These are phyloP conservation scores for Alternaria tenuissima DNA, from an alignment of 2,329 filamentous ascomycete genomes.

Conservation along the genomic window DNA sequence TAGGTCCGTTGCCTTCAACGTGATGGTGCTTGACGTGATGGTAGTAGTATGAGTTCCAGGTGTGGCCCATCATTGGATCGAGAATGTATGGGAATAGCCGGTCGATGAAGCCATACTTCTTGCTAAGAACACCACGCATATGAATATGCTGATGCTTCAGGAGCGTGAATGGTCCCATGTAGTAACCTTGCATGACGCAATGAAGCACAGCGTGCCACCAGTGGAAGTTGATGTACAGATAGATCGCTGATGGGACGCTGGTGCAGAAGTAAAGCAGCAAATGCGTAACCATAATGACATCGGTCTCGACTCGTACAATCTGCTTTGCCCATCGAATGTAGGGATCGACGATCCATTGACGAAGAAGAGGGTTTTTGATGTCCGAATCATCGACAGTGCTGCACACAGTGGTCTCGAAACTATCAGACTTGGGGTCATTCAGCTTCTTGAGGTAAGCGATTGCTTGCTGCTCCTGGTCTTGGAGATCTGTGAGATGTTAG, in stretches of 20 bases:
- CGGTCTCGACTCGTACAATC: constrained; percentile 71
- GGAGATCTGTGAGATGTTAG: constrained; percentile 30
- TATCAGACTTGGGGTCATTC: constrained; percentile 58
- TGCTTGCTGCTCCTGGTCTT: constrained; percentile 45
- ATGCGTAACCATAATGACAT: constrained; percentile 81
- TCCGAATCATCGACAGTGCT: constrained; percentile 60
- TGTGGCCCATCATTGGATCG: constrained; percentile 81
- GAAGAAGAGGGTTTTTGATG: constrained; percentile 50
- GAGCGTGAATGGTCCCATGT: constrained; percentile 77
- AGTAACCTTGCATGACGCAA: constrained; percentile 70
- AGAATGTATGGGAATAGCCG: constrained; percentile 74
- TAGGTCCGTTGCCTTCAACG: constrained; percentile 79
- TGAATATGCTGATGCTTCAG: constrained; percentile 90
- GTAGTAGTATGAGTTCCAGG: constrained; percentile 86
- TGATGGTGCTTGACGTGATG: constrained; percentile 89
- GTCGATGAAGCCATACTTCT: constrained; percentile 66
- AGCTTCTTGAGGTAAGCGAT: constrained; percentile 58
- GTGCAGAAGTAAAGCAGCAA: constrained; percentile 75
- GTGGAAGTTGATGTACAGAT: constrained; percentile 71
- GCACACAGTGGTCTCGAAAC: constrained; percentile 66
- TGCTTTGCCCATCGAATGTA: constrained; percentile 66
- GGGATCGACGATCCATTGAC: constrained; percentile 62
- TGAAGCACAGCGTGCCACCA: constrained; percentile 74
- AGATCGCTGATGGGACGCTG: constrained; percentile 72
- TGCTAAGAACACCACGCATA: constrained; percentile 71